Base-by-base conservation (phyloP, 2,329 filamentous ascomycete species). In the Dactylellina leptospora region DNA sequence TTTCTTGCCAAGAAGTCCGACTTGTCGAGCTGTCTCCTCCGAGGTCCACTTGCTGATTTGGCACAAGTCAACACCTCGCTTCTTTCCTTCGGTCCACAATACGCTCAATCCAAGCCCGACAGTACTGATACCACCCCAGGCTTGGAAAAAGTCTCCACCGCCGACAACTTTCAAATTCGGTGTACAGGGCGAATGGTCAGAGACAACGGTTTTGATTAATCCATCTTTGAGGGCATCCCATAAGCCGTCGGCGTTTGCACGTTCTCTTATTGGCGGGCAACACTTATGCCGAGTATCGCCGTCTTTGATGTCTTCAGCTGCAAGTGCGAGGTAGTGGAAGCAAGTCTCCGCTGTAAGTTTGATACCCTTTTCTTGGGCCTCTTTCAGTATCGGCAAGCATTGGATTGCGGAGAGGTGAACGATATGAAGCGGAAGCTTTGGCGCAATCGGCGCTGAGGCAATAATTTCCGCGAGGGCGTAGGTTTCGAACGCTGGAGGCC, bases 161-260 rank as follows among this genome's bases (percentile, higher is more conserved):
- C 77, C 76, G 53, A 79, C 48, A 16, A 96, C 85, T 81, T 99
- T 99, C 59, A 99, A 85, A 78, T 96, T 88, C 0, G 95, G 93
- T 2, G 95, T 97, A 83, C 95, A 97, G 4, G 95, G 95, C 3
- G 91, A 96, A 83, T 99, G 95, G 78, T 97, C 95, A 0, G 90
- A 96, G 1, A 99, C 95, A 27, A 99, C 86, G 0, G 95, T 97
- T 78, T 88, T 86, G 80, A 99, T 93, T 75, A 96, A 91, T 8
- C 91, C 91, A 77, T 93, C 88, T 0, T 82, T 77, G 76, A 99
- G 83, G 80, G 97, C 95, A 5, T 86, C 85, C 95, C 95, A 99
- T 0, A 99, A 84, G 0, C 85, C 86, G 77, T 96, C 90, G 77
- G 93, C 90, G 82, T 97, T 97, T 38, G 84, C 82, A 77, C 89